These are phyloP conservation scores for Kappamyces sp. DNA, from an alignment of 192 early-diverging fungal genomes.

Conservation along the genomic window DNA sequence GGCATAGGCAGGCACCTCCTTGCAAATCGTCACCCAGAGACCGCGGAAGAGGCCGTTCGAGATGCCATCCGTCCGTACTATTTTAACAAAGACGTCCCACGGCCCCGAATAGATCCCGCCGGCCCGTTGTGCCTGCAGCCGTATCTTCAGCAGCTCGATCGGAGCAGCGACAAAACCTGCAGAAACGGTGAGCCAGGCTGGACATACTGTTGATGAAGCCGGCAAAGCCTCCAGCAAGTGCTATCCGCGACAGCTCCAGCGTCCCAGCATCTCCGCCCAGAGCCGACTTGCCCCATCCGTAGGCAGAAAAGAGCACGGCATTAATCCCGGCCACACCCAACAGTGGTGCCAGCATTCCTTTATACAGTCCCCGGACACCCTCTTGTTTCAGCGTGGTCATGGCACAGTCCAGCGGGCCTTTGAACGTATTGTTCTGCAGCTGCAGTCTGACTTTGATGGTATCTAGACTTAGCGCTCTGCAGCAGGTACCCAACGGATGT, in stretches of 20 bases:
- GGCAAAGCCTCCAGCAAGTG: constrained; percentile 74
- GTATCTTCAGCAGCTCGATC: constrained; percentile 82
- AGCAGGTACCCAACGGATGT: constrained; percentile 25
- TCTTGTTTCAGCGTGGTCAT: constrained; percentile 76
- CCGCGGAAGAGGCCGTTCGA: constrained; percentile 73
- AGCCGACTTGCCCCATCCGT: constrained; percentile 56
- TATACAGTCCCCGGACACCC: constrained; percentile 70
- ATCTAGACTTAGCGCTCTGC: neutral
- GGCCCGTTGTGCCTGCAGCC: constrained; percentile 72
- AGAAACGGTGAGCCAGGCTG: constrained; percentile 44
- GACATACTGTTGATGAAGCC: constrained; percentile 26
- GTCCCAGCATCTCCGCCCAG: constrained; percentile 25
- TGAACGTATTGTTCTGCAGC: constrained; percentile 37
- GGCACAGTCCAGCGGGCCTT: constrained; percentile 72
- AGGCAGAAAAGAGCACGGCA: constrained; percentile 76
- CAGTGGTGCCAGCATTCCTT: constrained; percentile 80
- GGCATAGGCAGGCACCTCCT: constrained; percentile 56
- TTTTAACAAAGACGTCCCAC: constrained; percentile 56
- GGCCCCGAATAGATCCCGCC: constrained; percentile 52
- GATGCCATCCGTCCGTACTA: constrained; percentile 61
- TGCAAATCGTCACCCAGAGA: constrained; percentile 67
- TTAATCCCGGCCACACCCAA: constrained; percentile 81
- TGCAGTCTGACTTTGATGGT: constrained; percentile 14
- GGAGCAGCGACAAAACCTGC: constrained; percentile 69
- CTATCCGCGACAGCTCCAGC: constrained; percentile 61